Evolutionary conservation across 2,329 filamentous ascomycete species (phyloP).

Genomic region (Onygena corvina): DNA sequence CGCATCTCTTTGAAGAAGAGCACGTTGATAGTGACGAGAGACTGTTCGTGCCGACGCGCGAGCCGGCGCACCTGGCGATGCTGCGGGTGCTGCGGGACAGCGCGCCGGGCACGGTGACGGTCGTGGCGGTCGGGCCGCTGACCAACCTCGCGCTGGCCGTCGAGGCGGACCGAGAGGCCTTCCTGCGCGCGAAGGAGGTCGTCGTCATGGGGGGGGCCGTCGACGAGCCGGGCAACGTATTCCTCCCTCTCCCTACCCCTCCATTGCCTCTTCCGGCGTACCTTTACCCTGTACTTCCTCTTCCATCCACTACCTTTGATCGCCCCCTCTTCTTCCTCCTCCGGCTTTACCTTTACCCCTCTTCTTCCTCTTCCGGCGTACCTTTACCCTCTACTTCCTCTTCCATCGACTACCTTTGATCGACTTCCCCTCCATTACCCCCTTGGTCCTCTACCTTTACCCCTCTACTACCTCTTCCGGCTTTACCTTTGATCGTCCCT

Average conservation of each 20-base stretch:
- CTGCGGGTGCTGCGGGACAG: conserved; percentile 73
- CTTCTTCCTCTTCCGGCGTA: too few relatives aligned
- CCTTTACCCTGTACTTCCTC: too few relatives aligned
- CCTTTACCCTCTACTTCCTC: too few relatives aligned
- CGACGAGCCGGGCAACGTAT: conserved; percentile 63
- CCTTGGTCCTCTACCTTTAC: too few relatives aligned
- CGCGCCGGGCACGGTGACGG: conserved; percentile 71
- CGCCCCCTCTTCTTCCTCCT: too few relatives aligned
- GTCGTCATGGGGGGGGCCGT: conserved; percentile 92
- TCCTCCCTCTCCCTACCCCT: conserved; percentile 23
- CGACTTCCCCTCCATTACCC: too few relatives aligned
- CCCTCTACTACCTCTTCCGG: too few relatives aligned
- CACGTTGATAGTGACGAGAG: conserved; percentile 33
- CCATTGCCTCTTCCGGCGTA: too few relatives aligned
- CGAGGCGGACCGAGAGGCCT: conserved; percentile 75
- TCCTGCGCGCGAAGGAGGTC: conserved; percentile 78
- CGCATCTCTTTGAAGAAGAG: conserved; percentile 48
- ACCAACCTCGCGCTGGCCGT: conserved; percentile 91
- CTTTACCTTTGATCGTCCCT: too few relatives aligned
- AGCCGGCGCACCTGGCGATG: conserved; percentile 71
- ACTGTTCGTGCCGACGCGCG: conserved; percentile 60
- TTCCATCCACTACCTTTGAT: too few relatives aligned
- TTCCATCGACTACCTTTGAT: too few relatives aligned
- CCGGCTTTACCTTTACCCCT: too few relatives aligned
- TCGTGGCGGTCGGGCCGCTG: conserved; percentile 77